Conservation (phyloP, 306 rosid genomes). For the Purshia tridentata region DNA sequence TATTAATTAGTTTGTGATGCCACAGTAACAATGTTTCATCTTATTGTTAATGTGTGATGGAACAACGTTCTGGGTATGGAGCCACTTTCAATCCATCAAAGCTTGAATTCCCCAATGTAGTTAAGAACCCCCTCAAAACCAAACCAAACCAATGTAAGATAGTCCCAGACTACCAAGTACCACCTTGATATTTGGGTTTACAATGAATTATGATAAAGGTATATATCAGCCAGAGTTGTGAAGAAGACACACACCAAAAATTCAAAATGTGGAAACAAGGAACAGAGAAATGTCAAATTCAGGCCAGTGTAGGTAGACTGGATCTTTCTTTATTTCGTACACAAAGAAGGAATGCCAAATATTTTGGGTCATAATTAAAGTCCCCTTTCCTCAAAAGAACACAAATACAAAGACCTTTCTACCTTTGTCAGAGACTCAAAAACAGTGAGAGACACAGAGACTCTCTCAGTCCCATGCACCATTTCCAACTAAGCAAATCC, state of each 20-base stretch:
- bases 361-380: neutral
- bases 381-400: neutral
- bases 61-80: too few species aligned
- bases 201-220: neutral
- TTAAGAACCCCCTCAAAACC: neutral
- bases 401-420: neutral
- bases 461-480: neutral
- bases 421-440: neutral
- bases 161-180: neutral
- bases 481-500: neutral
- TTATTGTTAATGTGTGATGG: too few species aligned
- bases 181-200: neutral
- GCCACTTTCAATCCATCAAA: too few species aligned
- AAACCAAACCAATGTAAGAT: neutral
- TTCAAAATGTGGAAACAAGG: neutral
- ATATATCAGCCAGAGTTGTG: neutral
- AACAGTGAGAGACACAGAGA: neutral
- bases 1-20: too few species aligned
- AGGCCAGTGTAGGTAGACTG: neutral
- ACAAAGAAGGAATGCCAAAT: neutral
- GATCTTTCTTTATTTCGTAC: conserved; percentile 6
- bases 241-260: neutral
- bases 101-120: neutral
- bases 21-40: too few species aligned
- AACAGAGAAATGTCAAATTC: neutral